Percentiles rank a stretch among this genome's conserved stretches.
phyloP scores from a whole-genome alignment of 257 asterid genomes.

The Plantago major region DNA sequence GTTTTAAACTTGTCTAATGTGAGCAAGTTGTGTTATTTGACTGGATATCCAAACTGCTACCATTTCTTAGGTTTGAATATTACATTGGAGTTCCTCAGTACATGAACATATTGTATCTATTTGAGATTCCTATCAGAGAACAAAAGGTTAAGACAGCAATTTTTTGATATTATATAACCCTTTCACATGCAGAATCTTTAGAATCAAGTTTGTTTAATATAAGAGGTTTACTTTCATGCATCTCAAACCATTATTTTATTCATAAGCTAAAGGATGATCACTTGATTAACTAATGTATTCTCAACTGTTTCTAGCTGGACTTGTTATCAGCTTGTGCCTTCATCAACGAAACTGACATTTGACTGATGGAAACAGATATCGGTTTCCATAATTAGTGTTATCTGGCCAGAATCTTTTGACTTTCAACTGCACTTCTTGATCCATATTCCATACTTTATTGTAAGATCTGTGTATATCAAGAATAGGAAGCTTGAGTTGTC shows the following conservation, averaged over 20 bases:
- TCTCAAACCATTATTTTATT: constrained; percentile 26
- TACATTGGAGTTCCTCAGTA: constrained; percentile 26
- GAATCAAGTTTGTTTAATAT: constrained; percentile 31
- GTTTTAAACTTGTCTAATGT: no score
- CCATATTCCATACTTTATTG: constrained; percentile 19
- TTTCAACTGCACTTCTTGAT: constrained; percentile 18
- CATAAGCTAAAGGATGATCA: constrained; percentile 26
- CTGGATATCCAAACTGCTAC: no score
- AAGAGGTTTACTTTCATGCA: constrained; percentile 30
- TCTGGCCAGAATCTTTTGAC: no score
- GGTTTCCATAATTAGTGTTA: constrained; percentile 25
- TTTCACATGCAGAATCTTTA: constrained; percentile 68
- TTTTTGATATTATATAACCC: constrained; percentile 37
- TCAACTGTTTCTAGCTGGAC: constrained; percentile 43
- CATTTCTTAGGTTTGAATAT: constrained; percentile 8
- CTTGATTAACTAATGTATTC: constrained; percentile 37
- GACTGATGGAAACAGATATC: constrained; percentile 38
- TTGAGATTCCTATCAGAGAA: constrained; percentile 54
- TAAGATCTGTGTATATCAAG: constrained; percentile 25
- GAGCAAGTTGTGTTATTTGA: no score
- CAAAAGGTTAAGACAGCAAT: constrained; percentile 47
- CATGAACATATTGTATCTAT: constrained; percentile 38
- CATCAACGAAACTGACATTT: constrained; percentile 39
- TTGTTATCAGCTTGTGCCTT: constrained; percentile 29
- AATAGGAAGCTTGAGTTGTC: constrained; percentile 22